A percentile compares a stretch with the other conserved stretches of the same genome.
Conservation (phyloP, 169 alveolate species). For the Cardiosporidium cionae region DNA sequence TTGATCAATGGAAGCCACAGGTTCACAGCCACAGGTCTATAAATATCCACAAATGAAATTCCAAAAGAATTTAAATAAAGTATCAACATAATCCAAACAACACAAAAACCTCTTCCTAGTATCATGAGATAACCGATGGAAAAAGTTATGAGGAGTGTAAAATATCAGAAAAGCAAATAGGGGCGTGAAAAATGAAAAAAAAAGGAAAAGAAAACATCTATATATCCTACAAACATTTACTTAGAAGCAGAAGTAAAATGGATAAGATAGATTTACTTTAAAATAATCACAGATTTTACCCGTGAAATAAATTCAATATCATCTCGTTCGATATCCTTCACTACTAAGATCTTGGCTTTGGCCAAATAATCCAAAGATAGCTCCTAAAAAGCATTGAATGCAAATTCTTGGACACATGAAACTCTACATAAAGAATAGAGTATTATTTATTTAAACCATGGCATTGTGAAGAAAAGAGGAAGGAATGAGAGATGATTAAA, state of each 20-base stretch:
- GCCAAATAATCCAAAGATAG: constrained; percentile 93
- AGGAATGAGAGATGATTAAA: not conserved
- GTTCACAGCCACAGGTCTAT: constrained; percentile 86
- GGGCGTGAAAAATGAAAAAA: not conserved
- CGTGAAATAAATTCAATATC: constrained; percentile 89
- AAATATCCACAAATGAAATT: too few relatives aligned
- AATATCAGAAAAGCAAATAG: not conserved
- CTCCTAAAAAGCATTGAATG: too few relatives aligned
- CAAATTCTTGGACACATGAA: too few relatives aligned
- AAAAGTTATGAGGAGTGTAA: too few relatives aligned
- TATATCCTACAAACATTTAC: too few relatives aligned
- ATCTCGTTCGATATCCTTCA: constrained; percentile 94
- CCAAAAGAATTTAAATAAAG: too few relatives aligned
- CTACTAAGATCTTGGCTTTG: constrained; percentile 93
- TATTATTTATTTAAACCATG: not conserved
- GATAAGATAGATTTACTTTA: not conserved
- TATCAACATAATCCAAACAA: too few relatives aligned
- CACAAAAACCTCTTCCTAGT: too few relatives aligned
- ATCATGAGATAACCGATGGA: too few relatives aligned
- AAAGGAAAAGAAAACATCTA: not conserved
- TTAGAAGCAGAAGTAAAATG: not conserved
- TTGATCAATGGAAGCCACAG: constrained; percentile 93
- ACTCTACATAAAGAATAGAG: not conserved
- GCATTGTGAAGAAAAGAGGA: not conserved
- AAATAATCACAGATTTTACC: constrained; percentile 7